Base-by-base conservation (phyloP, 331 rosid species). In the Ulmus americana region DNA sequence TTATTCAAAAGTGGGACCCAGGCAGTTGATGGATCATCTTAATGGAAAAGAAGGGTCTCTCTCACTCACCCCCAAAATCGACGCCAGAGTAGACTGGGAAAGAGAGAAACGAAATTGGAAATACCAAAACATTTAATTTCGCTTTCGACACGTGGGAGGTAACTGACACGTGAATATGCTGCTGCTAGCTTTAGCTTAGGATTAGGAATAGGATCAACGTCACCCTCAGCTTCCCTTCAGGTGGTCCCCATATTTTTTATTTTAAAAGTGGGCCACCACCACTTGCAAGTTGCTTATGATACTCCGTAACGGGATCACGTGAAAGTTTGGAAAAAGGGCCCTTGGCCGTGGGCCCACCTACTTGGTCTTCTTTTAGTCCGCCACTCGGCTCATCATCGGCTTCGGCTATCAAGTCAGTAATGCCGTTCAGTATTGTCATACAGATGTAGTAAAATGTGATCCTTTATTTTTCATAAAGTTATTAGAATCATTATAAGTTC, bases 291-390 rank as follows among this genome's bases (percentile, higher is more conserved):
- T 70, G 76, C 61, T 58, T 60, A 51, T 54, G 40, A 12, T 8
- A 38, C 18, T 64, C 66, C 70, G 53, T 51, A 58, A 68, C 77
- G 81, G 78, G 74, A 83, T 77, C 88, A 83, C 83, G 76, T 80
- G 88, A 54, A 80, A 80, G 11, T 44, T 12, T 1, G 41, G 45
- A 35, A 48, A 46, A 53, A 46, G 14, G 42, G 1, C 20, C 3
- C 0, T 0, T 28, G 35, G 35, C 35, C 4, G 35, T 28, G 35
- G 35, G 35, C 35, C 35, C 35, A 28, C 35, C 4, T 28, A 2
- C 35, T 28, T 3, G 35, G 2, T 2, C 35, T 28, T 28, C 35
- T 28, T 28, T 28, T 28, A 28, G 35, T 28, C 35, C 35, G 4
- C 35, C 35, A 28, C 4, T 28, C 35, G 35, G 35, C 35, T 28